Percentiles rank a stretch among this genome's conserved stretches.
Evolutionary conservation across 495 filamentous ascomycete genomes (phyloP).

Genomic region (Lineolata rhizophorae): DNA sequence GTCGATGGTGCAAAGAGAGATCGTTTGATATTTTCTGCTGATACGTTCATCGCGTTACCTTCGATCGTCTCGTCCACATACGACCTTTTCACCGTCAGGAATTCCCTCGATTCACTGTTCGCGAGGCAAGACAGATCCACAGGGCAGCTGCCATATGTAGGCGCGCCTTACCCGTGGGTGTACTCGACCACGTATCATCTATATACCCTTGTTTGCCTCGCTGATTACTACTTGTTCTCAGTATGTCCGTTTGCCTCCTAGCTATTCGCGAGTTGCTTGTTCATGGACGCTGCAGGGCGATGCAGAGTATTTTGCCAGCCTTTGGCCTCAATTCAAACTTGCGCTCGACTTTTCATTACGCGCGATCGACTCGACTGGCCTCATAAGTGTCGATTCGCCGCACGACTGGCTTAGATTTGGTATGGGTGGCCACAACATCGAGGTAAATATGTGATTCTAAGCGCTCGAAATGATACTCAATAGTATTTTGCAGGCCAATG

Average conservation of each 20-base stretch:
- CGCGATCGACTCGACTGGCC: conserved; percentile 15
- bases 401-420: conserved; percentile 21
- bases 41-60: conserved; percentile 27
- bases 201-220: conserved; percentile 16
- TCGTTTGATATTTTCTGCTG: conserved; percentile 9
- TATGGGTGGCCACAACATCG: conserved; percentile 28
- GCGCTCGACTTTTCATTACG: conserved; percentile 12
- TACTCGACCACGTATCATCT: conserved; percentile 17
- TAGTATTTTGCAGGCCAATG: conserved; percentile 7
- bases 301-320: conserved; percentile 7
- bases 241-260: conserved; percentile 2
- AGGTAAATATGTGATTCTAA: too few relatives aligned
- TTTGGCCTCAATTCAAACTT: conserved; percentile 11
- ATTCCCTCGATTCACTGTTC: conserved; percentile 24
- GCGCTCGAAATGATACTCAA: too few relatives aligned
- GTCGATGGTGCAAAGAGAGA: conserved; percentile 10
- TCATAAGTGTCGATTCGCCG: conserved; percentile 12
- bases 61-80: conserved; percentile 23
- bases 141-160: conserved; percentile 15
- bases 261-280: too few relatives aligned
- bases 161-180: conserved; percentile 5
- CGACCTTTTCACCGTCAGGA: conserved; percentile 23
- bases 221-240: conserved; percentile 16
- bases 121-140: conserved; percentile 18
- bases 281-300: too few relatives aligned